Conservation (phyloP, 306 rosid species). For the Mimosa bimucronata region DNA sequence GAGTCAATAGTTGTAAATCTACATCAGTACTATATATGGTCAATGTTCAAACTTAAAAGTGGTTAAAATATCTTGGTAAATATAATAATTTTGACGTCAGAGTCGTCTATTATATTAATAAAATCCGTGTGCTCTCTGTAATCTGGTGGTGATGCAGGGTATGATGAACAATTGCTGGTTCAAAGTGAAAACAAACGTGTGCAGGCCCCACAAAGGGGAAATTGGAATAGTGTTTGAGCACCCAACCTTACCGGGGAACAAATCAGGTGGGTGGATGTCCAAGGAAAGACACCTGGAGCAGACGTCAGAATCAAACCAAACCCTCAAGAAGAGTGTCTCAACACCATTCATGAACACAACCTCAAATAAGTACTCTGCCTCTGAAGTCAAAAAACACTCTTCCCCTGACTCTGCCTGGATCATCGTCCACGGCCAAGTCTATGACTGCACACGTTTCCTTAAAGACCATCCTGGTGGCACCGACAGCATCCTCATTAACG, state of each 20-base stretch:
- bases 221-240: slow-evolving; percentile 80
- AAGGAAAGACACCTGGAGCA: slow-evolving; percentile 53
- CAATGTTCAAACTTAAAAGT: neutral
- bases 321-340: slow-evolving; percentile 63
- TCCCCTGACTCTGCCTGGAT: slow-evolving; percentile 71
- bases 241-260: slow-evolving; percentile 80
- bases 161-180: slow-evolving; percentile 99
- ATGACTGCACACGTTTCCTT: slow-evolving; percentile 76
- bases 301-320: slow-evolving; percentile 40
- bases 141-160: slow-evolving; percentile 54
- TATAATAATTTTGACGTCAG: neutral
- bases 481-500: slow-evolving; percentile 85
- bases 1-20: neutral
- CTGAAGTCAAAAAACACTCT: slow-evolving; percentile 67
- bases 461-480: slow-evolving; percentile 88
- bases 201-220: slow-evolving; percentile 68
- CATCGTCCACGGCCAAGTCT: slow-evolving; percentile 68
- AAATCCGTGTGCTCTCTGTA: neutral
- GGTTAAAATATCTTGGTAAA: neutral
- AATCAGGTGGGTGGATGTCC: slow-evolving; percentile 92
- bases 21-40: neutral
- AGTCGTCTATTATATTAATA: neutral
- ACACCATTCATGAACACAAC: slow-evolving; percentile 68
- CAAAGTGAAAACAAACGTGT: slow-evolving; percentile 65
- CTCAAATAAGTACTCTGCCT: slow-evolving; percentile 50